Percentiles rank a stretch among this genome's conserved stretches.
Conservation (phyloP, 177 flowering plant genomes). For the Telopea speciosissima region DNA sequence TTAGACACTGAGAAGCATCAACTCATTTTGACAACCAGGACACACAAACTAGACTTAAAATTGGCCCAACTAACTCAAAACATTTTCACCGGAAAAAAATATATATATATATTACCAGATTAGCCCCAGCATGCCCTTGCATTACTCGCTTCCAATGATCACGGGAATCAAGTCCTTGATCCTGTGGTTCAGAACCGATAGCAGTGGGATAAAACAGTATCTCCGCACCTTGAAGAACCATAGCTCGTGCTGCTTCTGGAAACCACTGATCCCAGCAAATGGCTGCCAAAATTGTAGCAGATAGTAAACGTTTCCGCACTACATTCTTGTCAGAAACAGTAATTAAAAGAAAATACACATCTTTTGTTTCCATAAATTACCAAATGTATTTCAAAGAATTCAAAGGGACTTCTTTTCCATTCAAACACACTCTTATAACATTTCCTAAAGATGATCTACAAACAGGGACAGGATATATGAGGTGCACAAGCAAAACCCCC, state of each 20-base stretch:
- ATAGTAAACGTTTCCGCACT: constrained; percentile 2
- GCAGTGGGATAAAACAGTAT: constrained; percentile 96
- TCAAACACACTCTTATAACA: too few species aligned
- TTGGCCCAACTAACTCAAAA: background rate
- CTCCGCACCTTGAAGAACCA: constrained; percentile 99
- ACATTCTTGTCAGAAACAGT: background rate
- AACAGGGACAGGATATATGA: background rate
- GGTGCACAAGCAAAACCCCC: background rate
- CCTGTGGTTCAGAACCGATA: constrained; percentile 98
- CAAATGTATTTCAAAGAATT: too few species aligned
- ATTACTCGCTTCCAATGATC: constrained; percentile 98
- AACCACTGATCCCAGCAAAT: constrained; percentile 99
- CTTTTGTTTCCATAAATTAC: background rate
- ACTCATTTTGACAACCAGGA: background rate
- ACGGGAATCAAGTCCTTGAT: constrained; percentile 81
- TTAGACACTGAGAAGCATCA: background rate
- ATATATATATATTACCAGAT: constrained; percentile 61
- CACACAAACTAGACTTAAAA: constrained; percentile 2
- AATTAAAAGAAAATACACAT: background rate
- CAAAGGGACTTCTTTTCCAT: too few species aligned
- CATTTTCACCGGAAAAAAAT: background rate
- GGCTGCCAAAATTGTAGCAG: constrained; percentile 35
- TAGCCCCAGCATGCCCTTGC: constrained; percentile 99
- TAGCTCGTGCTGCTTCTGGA: constrained; percentile 96
- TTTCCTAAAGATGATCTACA: too few species aligned